Conservation (phyloP, 2,329 filamentous ascomycete species). For the Aaosphaeria arxii region DNA sequence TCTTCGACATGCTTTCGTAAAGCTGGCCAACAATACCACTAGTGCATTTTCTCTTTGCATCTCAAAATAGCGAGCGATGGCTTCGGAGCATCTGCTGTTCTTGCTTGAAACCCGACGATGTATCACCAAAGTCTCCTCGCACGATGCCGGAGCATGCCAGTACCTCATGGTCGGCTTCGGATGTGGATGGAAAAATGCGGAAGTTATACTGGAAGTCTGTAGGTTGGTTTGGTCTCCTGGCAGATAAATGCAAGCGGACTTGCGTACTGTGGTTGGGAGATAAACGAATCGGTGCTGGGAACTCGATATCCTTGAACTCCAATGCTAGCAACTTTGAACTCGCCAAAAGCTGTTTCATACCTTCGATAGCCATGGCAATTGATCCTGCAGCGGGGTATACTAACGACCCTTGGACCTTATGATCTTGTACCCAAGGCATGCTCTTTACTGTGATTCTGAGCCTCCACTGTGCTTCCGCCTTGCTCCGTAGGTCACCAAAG, state of each 20-base stretch:
- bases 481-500: constrained; percentile 14
- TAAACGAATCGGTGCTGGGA: neutral
- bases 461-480: constrained; percentile 4
- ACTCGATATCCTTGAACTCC: neutral
- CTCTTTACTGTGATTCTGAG: constrained; percentile 12
- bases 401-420: constrained; percentile 5
- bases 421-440: constrained; percentile 13
- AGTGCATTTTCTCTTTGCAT: neutral
- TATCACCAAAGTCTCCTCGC: neutral
- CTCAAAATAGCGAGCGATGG: neutral
- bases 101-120: neutral
- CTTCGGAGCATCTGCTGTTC: neutral
- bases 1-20: neutral
- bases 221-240: neutral
- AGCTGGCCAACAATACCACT: neutral
- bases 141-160: neutral
- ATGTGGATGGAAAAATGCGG: neutral
- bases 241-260: neutral
- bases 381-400: constrained; percentile 25
- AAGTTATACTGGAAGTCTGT: neutral
- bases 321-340: neutral
- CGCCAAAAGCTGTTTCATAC: neutral
- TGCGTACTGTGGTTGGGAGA: neutral
- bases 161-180: neutral
- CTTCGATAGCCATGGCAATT: constrained; percentile 24